Conservation (phyloP, 2,329 filamentous ascomycete species). For the Fusarium sambucinum region DNA sequence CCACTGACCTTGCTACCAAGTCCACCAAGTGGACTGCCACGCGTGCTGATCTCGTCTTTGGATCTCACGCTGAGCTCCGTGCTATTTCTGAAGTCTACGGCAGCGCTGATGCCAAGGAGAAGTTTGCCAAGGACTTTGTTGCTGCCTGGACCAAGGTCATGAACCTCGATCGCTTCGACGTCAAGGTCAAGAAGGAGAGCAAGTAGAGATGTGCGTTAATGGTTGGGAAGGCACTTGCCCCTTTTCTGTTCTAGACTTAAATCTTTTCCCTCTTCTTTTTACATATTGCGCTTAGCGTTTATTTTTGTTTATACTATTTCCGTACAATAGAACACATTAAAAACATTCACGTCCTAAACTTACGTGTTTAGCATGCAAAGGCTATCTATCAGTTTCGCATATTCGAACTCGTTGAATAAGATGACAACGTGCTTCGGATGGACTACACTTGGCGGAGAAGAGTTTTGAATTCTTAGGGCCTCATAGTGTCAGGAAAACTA, state of each 20-base stretch:
- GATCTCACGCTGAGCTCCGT: slow-evolving; percentile 79
- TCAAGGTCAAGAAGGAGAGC: slow-evolving; percentile 20
- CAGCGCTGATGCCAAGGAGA: slow-evolving; percentile 67
- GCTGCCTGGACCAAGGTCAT: slow-evolving; percentile 80
- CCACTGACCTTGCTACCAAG: slow-evolving; percentile 73
- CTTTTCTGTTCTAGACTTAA: slow-evolving; percentile 2
- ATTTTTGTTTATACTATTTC: not conserved
- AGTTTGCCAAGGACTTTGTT: slow-evolving; percentile 79
- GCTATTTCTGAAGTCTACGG: slow-evolving; percentile 78
- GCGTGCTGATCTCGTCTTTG: slow-evolving; percentile 77
- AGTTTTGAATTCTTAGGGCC: too few relatives aligned
- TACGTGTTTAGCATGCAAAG: too few relatives aligned
- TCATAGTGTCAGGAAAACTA: too few relatives aligned
- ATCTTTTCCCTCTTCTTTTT: slow-evolving; percentile 1
- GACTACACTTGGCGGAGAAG: too few relatives aligned
- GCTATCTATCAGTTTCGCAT: too few relatives aligned
- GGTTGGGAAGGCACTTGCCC: not conserved
- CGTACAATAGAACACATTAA: not conserved
- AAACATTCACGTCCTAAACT: not conserved
- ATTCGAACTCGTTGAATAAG: too few relatives aligned
- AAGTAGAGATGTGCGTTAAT: not conserved
- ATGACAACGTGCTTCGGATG: too few relatives aligned
- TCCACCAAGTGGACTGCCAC: slow-evolving; percentile 76
- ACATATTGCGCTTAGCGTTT: slow-evolving; percentile 3
- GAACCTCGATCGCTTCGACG: slow-evolving; percentile 79